Conservation (phyloP, 768 basidiomycete genomes). For the Hypholoma fasciculare region DNA sequence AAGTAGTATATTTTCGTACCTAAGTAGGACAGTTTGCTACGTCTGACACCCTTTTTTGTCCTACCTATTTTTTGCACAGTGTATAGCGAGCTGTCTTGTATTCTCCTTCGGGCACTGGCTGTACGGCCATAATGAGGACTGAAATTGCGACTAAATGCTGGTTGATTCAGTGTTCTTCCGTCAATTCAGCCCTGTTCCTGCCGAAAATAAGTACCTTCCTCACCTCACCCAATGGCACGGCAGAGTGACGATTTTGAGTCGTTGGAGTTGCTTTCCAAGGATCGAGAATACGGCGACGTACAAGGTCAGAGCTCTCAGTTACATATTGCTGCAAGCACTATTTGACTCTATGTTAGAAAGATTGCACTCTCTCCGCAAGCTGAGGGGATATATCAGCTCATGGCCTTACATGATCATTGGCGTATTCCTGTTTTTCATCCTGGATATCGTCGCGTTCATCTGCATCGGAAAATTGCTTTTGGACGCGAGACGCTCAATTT, state of each 20-base stretch:
- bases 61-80: too few relatives aligned
- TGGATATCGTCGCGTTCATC: slow-evolving; percentile 24
- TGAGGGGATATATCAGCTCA: not conserved
- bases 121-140: not conserved
- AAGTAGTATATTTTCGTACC: too few relatives aligned
- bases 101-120: not conserved
- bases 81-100: not conserved
- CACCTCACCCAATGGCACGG: slow-evolving; percentile 4
- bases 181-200: not conserved
- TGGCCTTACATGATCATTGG: slow-evolving; percentile 7
- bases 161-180: too few relatives aligned
- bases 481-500: slow-evolving; percentile 6
- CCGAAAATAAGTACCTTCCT: not conserved
- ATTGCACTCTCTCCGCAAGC: not conserved
- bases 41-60: too few relatives aligned
- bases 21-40: too few relatives aligned
- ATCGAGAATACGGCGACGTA: slow-evolving; percentile 10
- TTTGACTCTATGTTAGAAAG: not conserved
- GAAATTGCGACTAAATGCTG: not conserved
- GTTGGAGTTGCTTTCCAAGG: slow-evolving; percentile 12
- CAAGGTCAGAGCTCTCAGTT: not conserved
- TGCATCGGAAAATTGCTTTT: slow-evolving; percentile 17
- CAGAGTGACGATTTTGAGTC: slow-evolving; percentile 13
- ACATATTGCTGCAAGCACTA: not conserved
- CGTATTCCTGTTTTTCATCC: slow-evolving; percentile 18